These are phyloP conservation scores for Alternaria sp. DNA, from an alignment of 2,329 filamentous ascomycete genomes.

Conservation along the genomic window DNA sequence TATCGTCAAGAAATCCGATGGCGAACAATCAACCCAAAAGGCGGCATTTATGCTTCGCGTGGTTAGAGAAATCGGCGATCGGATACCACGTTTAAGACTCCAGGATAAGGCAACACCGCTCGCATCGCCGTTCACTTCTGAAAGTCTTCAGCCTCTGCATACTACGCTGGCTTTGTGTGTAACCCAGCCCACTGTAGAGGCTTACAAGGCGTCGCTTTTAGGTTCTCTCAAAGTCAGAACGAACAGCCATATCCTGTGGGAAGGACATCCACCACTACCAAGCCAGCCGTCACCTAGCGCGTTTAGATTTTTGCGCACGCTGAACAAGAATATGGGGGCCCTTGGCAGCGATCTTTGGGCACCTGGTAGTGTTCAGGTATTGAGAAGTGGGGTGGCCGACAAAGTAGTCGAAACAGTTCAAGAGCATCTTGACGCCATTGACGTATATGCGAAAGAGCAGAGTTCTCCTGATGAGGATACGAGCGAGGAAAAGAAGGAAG, in stretches of 20 bases:
- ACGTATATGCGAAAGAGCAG: constrained; percentile 9
- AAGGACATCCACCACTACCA: constrained; percentile 77
- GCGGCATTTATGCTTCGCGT: constrained; percentile 73
- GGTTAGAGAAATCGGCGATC: constrained; percentile 75
- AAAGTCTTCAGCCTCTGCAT: constrained; percentile 72
- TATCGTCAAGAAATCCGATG: constrained; percentile 58
- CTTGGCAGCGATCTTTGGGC: constrained; percentile 85
- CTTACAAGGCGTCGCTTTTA: constrained; percentile 56
- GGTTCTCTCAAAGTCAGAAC: constrained; percentile 60
- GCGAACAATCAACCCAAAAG: constrained; percentile 52
- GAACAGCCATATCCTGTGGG: constrained; percentile 77
- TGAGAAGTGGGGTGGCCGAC: constrained; percentile 68
- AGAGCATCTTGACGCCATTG: constrained; percentile 49
- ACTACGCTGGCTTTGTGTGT: constrained; percentile 66
- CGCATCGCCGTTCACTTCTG: constrained; percentile 50
- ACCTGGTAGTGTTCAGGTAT: constrained; percentile 66
- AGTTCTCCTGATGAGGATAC: constrained; percentile 15
- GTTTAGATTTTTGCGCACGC: constrained; percentile 74
- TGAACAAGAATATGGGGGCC: constrained; percentile 73
- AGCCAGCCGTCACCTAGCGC: constrained; percentile 78
- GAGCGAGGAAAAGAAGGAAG: background rate
- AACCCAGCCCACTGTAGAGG: constrained; percentile 57
- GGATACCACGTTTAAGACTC: constrained; percentile 50
- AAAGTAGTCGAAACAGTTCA: constrained; percentile 56
- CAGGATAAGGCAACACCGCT: constrained; percentile 41